A percentile compares a stretch with the other conserved stretches of the same genome.
Evolutionary conservation across 768 basidiomycete species (phyloP).

Genomic region (Suillus discolor): DNA sequence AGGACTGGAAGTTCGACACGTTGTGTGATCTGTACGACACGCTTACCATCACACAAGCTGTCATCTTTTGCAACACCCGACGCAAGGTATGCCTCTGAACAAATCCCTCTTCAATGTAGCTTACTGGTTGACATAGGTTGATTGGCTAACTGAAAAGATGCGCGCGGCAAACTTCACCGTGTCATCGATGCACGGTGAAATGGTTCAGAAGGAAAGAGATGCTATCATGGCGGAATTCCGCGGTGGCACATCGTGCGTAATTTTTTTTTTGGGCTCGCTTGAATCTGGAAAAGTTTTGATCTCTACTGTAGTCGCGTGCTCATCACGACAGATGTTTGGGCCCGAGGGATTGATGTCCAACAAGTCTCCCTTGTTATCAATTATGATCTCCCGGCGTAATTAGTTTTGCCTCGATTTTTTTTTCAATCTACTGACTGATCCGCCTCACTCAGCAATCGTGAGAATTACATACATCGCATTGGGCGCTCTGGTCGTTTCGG

Average conservation of each 20-base stretch:
- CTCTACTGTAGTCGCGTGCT: constrained; percentile 70
- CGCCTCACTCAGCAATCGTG: constrained; percentile 69
- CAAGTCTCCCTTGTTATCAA: constrained; percentile 98
- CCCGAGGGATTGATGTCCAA: constrained; percentile 97
- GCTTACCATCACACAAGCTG: constrained; percentile 97
- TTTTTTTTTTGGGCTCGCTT: constrained; percentile 14
- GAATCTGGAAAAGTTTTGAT: constrained; percentile 4
- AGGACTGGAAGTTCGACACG: constrained; percentile 99
- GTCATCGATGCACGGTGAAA: constrained; percentile 94
- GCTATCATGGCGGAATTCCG: constrained; percentile 98
- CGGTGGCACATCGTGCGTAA: constrained; percentile 81
- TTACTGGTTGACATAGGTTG: constrained; percentile 57
- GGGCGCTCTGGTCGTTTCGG: constrained; percentile 99
- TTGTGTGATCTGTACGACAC: constrained; percentile 98
- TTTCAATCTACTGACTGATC: constrained; percentile 14
- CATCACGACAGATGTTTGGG: constrained; percentile 97
- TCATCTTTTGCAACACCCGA: constrained; percentile 98
- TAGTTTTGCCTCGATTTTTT: constrained; percentile 19
- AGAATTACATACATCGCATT: constrained; percentile 99
- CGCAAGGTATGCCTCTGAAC: constrained; percentile 68
- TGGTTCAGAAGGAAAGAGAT: constrained; percentile 94
- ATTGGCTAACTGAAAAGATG: constrained; percentile 99
- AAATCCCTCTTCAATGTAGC: background rate
- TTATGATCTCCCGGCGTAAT: constrained; percentile 92
- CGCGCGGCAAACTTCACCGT: constrained; percentile 98